These are phyloP conservation scores for Gnetum montanum DNA, from an alignment of 75 land plant species.

Conservation along the genomic window DNA sequence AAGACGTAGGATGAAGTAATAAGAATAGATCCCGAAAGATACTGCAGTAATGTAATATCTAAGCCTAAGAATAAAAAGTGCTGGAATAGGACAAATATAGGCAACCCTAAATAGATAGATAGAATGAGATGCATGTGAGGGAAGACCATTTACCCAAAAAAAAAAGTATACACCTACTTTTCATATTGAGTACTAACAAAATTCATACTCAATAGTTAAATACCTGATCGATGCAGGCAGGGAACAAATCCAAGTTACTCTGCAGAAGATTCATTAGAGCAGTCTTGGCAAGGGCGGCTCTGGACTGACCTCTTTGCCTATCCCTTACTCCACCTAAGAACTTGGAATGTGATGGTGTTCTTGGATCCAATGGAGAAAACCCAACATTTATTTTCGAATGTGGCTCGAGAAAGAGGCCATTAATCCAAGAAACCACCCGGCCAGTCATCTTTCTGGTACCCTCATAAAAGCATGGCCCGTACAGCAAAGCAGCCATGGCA, in stretches of 20 bases:
- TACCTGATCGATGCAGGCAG: conserved; percentile 98
- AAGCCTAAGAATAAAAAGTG: too few relatives aligned
- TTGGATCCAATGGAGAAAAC: conserved; percentile 89
- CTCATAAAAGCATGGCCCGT: conserved; percentile 99
- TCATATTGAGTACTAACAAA: too few relatives aligned
- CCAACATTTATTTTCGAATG: conserved; percentile 70
- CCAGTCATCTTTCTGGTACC: conserved; percentile 95
- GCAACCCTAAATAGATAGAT: too few relatives aligned
- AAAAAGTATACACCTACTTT: too few relatives aligned
- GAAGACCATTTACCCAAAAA: too few relatives aligned
- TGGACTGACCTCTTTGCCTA: conserved; percentile 64
- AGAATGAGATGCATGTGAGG: too few relatives aligned
- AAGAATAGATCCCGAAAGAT: too few relatives aligned
- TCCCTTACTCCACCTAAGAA: conserved; percentile 58
- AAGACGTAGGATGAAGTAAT: too few relatives aligned
- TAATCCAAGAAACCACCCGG: conserved; percentile 85
- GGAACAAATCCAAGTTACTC: conserved; percentile 92
- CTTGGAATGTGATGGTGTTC: conserved; percentile 86
- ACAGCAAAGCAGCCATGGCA: conserved; percentile 94
- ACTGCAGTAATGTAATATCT: too few relatives aligned
- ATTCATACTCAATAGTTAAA: too few relatives aligned
- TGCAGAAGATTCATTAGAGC: conserved; percentile 95
- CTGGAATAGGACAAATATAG: too few relatives aligned
- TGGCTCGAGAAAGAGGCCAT: conserved; percentile 73
- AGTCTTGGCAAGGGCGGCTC: conserved; percentile 76